Base-by-base conservation (phyloP, 768 basidiomycete genomes). In the Grammothele lineata region DNA sequence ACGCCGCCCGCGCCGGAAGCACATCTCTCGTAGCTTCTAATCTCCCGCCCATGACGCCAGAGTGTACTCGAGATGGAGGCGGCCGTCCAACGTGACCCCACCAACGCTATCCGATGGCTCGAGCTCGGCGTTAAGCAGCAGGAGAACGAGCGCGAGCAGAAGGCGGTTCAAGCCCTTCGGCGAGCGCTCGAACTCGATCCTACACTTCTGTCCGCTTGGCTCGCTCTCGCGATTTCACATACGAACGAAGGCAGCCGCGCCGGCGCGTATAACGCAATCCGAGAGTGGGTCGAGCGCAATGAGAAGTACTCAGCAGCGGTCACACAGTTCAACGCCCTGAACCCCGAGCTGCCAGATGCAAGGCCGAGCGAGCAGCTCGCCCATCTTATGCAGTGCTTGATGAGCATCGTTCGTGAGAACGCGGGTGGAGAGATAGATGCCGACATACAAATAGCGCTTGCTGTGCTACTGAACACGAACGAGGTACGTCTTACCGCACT, bases 101-200 rank as follows among this genome's bases (percentile, higher is more conserved):
- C 63, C 8, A 77, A 87, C 56, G 81, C 87, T 4, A 55, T 67
- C 27, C 85, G 84, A 8, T 99, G 96, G 96, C 94, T 79, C 61
- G 80, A 87, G 55, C 83, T 98, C 40, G 96, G 96, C 21, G 84
- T 99, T 40, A 93, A 90, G 66, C 96, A 98, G 61, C 96, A 99
- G 65, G 94, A 96, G 67, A 96, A 94, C 62, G 96, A 99, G 65
- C 83, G 94, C 14, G 96, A 99, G 67, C 75, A 77, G 7, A 85
- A 91, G 57, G 96, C 96, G 4, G 77, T 98, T 34, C 76, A 83
- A 45, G 96, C 96, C 2, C 76, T 99, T 17, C 70, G 76, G 40
- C 85, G 84, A 45, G 85, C 92, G 9, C 70, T 92, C 41, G 81
- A 87, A 51, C 77, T 98, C 27, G 87, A 95, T 57, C 83, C 92